Evolutionary conservation across 2,329 filamentous ascomycete species (phyloP).

Genomic region (Pseudocercospora eumusae): DNA sequence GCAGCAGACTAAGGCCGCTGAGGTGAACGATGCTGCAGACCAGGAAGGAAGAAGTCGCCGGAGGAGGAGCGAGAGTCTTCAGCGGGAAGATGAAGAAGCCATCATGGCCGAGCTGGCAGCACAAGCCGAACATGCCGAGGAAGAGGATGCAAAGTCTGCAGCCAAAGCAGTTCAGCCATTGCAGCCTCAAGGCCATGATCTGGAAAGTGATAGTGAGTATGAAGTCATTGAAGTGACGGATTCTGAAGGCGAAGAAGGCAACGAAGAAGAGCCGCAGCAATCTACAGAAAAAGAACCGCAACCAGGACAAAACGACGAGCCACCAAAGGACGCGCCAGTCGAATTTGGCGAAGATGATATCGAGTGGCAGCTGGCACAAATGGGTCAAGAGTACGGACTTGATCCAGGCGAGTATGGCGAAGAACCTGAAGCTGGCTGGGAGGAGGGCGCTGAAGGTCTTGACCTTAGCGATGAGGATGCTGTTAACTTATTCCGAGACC

Average conservation of each 20-base stretch:
- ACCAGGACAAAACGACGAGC: slow-evolving; percentile 54
- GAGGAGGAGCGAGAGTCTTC: slow-evolving; percentile 37
- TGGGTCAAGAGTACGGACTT: slow-evolving; percentile 81
- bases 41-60: slow-evolving; percentile 25
- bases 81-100: slow-evolving; percentile 40
- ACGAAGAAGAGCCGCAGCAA: slow-evolving; percentile 62
- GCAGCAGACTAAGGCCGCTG: slow-evolving; percentile 25
- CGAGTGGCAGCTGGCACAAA: slow-evolving; percentile 83
- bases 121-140: slow-evolving; percentile 39
- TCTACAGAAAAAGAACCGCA: slow-evolving; percentile 47
- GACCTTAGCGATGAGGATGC: slow-evolving; percentile 75
- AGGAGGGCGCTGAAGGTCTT: slow-evolving; percentile 70
- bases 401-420: slow-evolving; percentile 76
- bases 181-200: slow-evolving; percentile 28
- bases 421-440: slow-evolving; percentile 57
- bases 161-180: slow-evolving; percentile 38
- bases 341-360: slow-evolving; percentile 96
- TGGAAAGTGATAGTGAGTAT: slow-evolving; percentile 65
- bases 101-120: slow-evolving; percentile 38
- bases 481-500: slow-evolving; percentile 74
- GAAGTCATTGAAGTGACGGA: slow-evolving; percentile 76
- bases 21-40: slow-evolving; percentile 27
- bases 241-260: slow-evolving; percentile 48
- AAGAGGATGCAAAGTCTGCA: slow-evolving; percentile 59
- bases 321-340: slow-evolving; percentile 52